Evolutionary conservation across 345 rosid genomes (phyloP).

Genomic region (Linum lewisii): DNA sequence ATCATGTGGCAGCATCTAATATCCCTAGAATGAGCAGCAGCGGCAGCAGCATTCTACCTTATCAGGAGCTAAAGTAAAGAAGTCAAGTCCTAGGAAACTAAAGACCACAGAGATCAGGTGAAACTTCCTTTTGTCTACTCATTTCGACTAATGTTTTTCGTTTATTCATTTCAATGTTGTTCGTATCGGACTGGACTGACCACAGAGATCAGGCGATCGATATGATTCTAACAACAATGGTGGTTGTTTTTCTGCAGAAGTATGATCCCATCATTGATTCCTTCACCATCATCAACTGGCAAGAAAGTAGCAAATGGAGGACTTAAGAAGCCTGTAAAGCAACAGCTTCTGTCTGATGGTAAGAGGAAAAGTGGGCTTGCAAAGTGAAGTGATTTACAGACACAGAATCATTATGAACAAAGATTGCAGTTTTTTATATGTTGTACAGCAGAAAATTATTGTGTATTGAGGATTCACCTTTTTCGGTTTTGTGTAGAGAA

Average conservation of each 20-base stretch:
- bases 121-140: conserved; percentile 2
- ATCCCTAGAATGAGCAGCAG: conserved; percentile 26
- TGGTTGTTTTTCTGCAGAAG: conserved; percentile 34
- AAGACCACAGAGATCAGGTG: conserved; percentile 32
- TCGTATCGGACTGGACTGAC: too few species aligned
- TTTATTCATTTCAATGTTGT: too few species aligned
- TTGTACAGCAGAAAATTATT: too few species aligned
- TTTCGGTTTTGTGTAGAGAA: too few species aligned
- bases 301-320: conserved; percentile 39
- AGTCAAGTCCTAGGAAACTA: conserved; percentile 2
- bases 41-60: conserved; percentile 28
- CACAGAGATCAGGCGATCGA: too few species aligned
- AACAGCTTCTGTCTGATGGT: conserved; percentile 28
- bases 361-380: conserved; percentile 42
- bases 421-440: not conserved
- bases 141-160: too few species aligned
- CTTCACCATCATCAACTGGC: conserved; percentile 29
- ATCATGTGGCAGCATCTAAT: conserved; percentile 34
- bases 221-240: not conserved
- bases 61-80: conserved; percentile 27
- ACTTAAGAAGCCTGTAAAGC: conserved; percentile 27
- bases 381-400: conserved; percentile 34
- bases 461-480: too few species aligned
- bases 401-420: not conserved
- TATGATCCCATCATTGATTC: conserved; percentile 58